Conservation (phyloP, 768 basidiomycete species). For the Omphalotus guepiniiformis region DNA sequence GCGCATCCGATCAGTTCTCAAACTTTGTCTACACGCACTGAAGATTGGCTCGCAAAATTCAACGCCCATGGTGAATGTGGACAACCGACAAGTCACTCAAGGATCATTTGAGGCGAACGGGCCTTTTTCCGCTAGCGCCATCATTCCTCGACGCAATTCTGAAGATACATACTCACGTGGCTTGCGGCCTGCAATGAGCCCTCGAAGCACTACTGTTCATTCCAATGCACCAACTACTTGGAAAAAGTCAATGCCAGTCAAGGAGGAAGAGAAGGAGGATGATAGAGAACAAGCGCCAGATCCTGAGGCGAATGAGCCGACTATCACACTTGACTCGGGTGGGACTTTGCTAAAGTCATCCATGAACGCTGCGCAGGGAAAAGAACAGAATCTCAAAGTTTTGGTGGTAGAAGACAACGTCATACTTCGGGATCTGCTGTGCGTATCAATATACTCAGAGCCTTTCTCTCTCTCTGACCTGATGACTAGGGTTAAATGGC, state of each 20-base stretch:
- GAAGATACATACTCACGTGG: constrained; percentile 32
- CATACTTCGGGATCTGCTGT: constrained; percentile 81
- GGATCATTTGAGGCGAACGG: background rate
- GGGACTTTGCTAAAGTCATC: constrained; percentile 72
- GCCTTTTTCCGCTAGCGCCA: constrained; percentile 5
- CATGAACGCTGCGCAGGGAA: constrained; percentile 43
- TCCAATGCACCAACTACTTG: constrained; percentile 29
- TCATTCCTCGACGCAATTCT: constrained; percentile 40
- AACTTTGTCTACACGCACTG: constrained; percentile 54
- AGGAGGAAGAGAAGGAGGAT: constrained; percentile 28
- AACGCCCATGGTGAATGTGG: constrained; percentile 13
- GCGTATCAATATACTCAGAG: constrained; percentile 25
- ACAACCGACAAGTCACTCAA: constrained; percentile 3
- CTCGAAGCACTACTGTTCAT: constrained; percentile 47
- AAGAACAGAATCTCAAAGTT: constrained; percentile 52
- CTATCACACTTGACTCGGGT: constrained; percentile 50
- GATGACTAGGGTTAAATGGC: constrained; percentile 52
- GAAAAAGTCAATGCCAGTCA: constrained; percentile 28
- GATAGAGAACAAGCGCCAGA: constrained; percentile 13
- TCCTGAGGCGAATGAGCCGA: constrained; percentile 30
- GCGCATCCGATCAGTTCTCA: constrained; percentile 61
- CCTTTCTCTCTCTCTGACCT: constrained; percentile 8
- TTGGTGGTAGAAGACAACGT: constrained; percentile 89
- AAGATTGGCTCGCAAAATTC: constrained; percentile 39
- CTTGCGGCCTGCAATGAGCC: constrained; percentile 49